Conservation (phyloP, 2,329 filamentous ascomycete species). For the Cladosporium oxysporum region DNA sequence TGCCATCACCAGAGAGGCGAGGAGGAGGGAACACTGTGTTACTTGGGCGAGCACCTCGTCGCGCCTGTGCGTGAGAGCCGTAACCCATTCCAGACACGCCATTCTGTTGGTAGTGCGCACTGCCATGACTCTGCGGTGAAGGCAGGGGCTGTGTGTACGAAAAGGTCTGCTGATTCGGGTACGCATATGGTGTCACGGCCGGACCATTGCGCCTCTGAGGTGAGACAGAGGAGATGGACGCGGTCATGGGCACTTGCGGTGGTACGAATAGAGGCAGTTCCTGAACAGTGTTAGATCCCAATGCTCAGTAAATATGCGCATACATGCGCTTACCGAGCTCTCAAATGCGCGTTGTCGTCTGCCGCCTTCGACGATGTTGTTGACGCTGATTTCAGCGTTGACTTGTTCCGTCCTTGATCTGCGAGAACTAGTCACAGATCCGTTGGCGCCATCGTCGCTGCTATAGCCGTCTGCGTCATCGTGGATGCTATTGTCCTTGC, state of each 20-base stretch:
- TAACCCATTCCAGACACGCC: constrained; percentile 27
- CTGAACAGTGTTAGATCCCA: constrained; percentile 51
- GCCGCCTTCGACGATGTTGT: constrained; percentile 97
- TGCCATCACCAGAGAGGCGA: constrained; percentile 53
- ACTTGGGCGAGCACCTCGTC: constrained; percentile 54
- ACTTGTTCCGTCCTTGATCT: constrained; percentile 80
- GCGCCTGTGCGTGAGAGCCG: constrained; percentile 24
- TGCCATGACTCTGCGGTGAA: constrained; percentile 75
- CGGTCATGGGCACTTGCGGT: constrained; percentile 86
- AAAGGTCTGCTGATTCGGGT: constrained; percentile 77
- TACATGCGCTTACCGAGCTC: constrained; percentile 77
- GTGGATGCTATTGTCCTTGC: constrained; percentile 42
- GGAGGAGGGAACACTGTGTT: constrained; percentile 42
- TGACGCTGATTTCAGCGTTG: constrained; percentile 94
- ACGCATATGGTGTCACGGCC: constrained; percentile 72
- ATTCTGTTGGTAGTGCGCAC: constrained; percentile 28
- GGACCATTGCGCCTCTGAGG: constrained; percentile 79
- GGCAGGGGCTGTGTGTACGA: constrained; percentile 74
- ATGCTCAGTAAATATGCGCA: constrained; percentile 28
- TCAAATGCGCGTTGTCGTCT: constrained; percentile 91
- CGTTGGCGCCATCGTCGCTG: constrained; percentile 80
- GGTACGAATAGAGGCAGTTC: constrained; percentile 94
- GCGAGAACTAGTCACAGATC: constrained; percentile 69
- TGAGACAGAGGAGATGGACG: constrained; percentile 97
- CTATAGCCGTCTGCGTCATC: constrained; percentile 82